Percentiles rank a stretch among this genome's conserved stretches.
These are phyloP conservation scores for Cinnamomum chago DNA, from an alignment of 164 flowering plant genomes.

Conservation along the genomic window DNA sequence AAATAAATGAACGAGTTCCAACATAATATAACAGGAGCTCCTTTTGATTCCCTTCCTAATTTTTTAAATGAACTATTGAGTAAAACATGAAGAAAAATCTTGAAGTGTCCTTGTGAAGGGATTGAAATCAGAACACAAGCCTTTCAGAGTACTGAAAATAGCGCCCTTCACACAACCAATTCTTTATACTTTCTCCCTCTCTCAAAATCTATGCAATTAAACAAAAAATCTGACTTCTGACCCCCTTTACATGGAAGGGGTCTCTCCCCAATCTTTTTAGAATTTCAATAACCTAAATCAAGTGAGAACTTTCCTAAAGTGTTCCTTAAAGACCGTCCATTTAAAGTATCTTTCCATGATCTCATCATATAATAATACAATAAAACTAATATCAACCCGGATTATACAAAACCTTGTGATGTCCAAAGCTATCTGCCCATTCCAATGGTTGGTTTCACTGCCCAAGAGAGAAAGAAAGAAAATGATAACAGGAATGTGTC, in stretches of 20 bases:
- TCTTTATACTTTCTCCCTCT: not conserved
- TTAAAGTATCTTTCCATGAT: not conserved
- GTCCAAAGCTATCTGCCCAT: not conserved
- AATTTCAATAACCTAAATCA: not conserved
- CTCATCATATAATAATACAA: too few species aligned
- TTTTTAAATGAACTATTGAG: too few species aligned
- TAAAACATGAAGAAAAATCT: not conserved
- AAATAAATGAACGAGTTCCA: too few species aligned
- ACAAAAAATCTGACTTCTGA: not conserved
- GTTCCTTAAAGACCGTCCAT: not conserved
- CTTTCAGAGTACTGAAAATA: not conserved
- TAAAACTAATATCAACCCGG: too few species aligned
- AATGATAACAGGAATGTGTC: not conserved
- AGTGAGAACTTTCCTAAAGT: not conserved
- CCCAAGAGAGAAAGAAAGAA: not conserved
- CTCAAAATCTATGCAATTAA: not conserved
- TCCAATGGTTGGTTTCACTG: not conserved
- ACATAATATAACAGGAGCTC: not conserved
- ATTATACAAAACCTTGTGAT: not conserved
- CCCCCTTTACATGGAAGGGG: not conserved
- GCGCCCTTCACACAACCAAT: not conserved
- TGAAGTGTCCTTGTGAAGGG: not conserved
- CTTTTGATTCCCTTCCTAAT: not conserved
- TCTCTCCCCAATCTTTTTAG: not conserved
- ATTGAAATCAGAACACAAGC: not conserved